These are phyloP conservation scores for Penicillium malachiteum DNA, from an alignment of 495 filamentous ascomycete genomes.

Conservation along the genomic window DNA sequence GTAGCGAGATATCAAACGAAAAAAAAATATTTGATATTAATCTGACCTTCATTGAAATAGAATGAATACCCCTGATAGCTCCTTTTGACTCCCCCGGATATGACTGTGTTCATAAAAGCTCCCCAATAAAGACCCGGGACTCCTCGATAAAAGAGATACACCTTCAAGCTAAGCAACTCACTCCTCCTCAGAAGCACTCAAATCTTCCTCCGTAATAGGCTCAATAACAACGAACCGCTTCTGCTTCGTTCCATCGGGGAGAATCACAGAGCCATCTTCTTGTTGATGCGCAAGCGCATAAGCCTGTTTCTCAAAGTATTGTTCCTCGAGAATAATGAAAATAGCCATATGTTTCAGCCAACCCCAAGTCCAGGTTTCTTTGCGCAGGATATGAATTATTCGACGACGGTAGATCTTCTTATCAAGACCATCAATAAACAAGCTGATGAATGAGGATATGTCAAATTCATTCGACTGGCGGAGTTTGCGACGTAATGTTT, in stretches of 20 bases:
- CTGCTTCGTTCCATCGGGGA: slow-evolving; percentile 11
- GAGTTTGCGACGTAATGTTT: slow-evolving; percentile 1
- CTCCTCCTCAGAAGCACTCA: slow-evolving; percentile 12
- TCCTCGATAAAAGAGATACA: too few relatives aligned
- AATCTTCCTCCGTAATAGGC: slow-evolving; percentile 19
- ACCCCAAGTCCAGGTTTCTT: slow-evolving; percentile 11
- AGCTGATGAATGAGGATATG: not conserved
- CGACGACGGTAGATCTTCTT: slow-evolving; percentile 13
- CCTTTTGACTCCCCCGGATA: too few relatives aligned
- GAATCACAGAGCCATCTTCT: slow-evolving; percentile 13
- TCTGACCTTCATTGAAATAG: too few relatives aligned
- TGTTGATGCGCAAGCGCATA: slow-evolving; percentile 12
- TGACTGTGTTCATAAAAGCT: too few relatives aligned
- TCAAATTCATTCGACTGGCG: not conserved
- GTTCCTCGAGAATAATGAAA: slow-evolving; percentile 11
- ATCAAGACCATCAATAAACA: slow-evolving; percentile 14
- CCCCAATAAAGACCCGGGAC: too few relatives aligned
- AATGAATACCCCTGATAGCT: too few relatives aligned
- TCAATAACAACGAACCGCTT: slow-evolving; percentile 5
- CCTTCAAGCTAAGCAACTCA: too few relatives aligned
- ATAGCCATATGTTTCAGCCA: slow-evolving; percentile 10
- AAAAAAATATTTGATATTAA: too few relatives aligned
- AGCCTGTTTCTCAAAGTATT: slow-evolving; percentile 18
- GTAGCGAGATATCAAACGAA: too few relatives aligned
- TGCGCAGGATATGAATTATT: slow-evolving; percentile 11